These are phyloP conservation scores for Penicillium canariense DNA, from an alignment of 495 filamentous ascomycete genomes.

Conservation along the genomic window DNA sequence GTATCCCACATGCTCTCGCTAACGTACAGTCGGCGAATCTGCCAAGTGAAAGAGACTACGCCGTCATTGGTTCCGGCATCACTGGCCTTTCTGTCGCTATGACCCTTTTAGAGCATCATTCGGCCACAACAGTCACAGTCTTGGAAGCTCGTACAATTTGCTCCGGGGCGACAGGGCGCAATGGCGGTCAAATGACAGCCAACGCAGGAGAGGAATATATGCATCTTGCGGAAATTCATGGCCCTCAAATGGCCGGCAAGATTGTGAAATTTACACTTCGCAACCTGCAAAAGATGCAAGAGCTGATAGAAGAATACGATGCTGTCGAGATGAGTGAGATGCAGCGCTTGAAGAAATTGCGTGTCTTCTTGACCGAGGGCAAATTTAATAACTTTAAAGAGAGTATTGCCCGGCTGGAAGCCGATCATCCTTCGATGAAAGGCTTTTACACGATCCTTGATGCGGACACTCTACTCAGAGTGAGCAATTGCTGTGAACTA, in stretches of 20 bases:
- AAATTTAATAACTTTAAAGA: conserved; percentile 23
- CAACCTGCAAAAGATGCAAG: conserved; percentile 31
- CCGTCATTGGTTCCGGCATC: conserved; percentile 71
- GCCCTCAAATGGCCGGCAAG: conserved; percentile 26
- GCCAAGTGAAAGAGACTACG: conserved; percentile 49
- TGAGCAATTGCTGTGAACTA: background rate
- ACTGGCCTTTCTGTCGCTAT: conserved; percentile 61
- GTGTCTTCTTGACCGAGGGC: conserved; percentile 27
- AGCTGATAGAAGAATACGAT: conserved; percentile 25
- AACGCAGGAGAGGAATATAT: conserved; percentile 35
- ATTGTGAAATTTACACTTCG: conserved; percentile 31
- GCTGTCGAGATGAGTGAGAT: conserved; percentile 26
- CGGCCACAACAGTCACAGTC: conserved; percentile 23
- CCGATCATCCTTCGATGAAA: conserved; percentile 26
- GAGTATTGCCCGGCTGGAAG: conserved; percentile 26
- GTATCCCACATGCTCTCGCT: conserved; percentile 55
- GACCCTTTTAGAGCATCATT: conserved; percentile 46
- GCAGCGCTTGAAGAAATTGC: conserved; percentile 28
- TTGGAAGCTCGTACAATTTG: conserved; percentile 79
- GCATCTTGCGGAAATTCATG: conserved; percentile 22
- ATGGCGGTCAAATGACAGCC: conserved; percentile 38
- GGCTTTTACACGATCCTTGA: conserved; percentile 33
- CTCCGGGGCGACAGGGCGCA: conserved; percentile 74
- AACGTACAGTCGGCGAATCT: conserved; percentile 47
- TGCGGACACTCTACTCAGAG: conserved; percentile 17